Percentiles rank a stretch among this genome's conserved stretches.
Evolutionary conservation across 129 eudicot genomes (phyloP).

Genomic region (Sambucus nigra): DNA sequence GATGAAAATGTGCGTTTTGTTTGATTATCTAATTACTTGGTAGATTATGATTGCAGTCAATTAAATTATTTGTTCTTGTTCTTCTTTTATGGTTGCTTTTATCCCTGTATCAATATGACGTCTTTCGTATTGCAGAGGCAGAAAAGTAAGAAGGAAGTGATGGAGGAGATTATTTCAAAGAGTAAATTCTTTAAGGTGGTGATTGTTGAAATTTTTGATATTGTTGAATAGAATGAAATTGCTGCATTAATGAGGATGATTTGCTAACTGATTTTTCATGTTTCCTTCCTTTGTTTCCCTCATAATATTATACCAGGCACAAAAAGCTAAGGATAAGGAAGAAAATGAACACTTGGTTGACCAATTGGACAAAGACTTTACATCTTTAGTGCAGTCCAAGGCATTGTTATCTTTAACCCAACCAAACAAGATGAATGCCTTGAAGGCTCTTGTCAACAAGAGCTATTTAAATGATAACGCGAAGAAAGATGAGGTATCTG

Average conservation of each 20-base stretch:
- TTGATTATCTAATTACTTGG: slow-evolving; percentile 1
- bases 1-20: slow-evolving; percentile 43
- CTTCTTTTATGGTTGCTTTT: not conserved
- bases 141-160: slow-evolving; percentile 83
- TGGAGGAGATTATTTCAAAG: slow-evolving; percentile 73
- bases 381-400: slow-evolving; percentile 64
- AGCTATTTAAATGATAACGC: slow-evolving; percentile 19
- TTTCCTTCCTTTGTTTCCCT: slow-evolving; percentile 1
- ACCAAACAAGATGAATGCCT: slow-evolving; percentile 59
- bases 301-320: slow-evolving; percentile 44
- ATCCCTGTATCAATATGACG: slow-evolving; percentile 1
- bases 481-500: slow-evolving; percentile 28
- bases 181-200: slow-evolving; percentile 88
- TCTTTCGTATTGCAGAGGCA: slow-evolving; percentile 52
- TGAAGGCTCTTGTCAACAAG: slow-evolving; percentile 47
- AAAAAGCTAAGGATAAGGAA: slow-evolving; percentile 92
- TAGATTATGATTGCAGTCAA: not conserved
- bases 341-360: slow-evolving; percentile 71
- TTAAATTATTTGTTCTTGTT: not conserved
- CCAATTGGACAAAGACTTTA: slow-evolving; percentile 73
- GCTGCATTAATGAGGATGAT: not conserved
- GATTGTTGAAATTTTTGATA: slow-evolving; percentile 1
- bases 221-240: slow-evolving; percentile 1
- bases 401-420: slow-evolving; percentile 51
- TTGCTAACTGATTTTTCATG: slow-evolving; percentile 11